Percentiles rank a stretch among this genome's conserved stretches.
These are phyloP conservation scores for Medicago ruthenica DNA, from an alignment of 306 rosid species.

Conservation along the genomic window DNA sequence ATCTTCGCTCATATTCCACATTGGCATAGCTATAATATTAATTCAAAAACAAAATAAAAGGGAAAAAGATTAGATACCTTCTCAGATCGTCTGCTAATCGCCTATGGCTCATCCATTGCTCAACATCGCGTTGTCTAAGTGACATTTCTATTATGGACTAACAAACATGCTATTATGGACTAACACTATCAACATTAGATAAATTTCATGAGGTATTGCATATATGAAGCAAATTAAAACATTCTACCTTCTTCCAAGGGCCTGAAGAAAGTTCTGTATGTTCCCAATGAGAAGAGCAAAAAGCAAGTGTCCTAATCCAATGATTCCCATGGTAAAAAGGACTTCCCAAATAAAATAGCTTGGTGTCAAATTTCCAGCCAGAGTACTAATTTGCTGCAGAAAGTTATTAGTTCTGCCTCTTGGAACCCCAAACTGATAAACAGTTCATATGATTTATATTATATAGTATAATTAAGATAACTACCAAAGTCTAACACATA, in stretches of 20 bases:
- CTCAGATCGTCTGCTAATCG: constrained; percentile 35
- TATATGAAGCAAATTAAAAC: not conserved
- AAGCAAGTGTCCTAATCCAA: constrained; percentile 80
- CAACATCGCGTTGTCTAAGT: constrained; percentile 48
- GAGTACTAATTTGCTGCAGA: constrained; percentile 91
- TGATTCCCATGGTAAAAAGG: constrained; percentile 69
- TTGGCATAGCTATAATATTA: no score
- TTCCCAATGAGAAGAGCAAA: constrained; percentile 90
- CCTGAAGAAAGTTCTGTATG: constrained; percentile 89
- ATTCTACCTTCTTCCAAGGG: constrained; percentile 77
- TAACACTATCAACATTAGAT: not conserved
- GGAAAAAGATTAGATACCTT: constrained; percentile 38
- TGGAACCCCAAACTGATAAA: constrained; percentile 36
- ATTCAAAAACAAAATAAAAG: no score
- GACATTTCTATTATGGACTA: no score
- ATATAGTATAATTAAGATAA: constrained; percentile 18
- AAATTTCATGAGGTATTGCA: constrained; percentile 33
- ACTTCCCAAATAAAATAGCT: constrained; percentile 82
- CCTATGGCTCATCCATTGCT: constrained; percentile 51
- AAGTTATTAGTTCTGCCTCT: constrained; percentile 40
- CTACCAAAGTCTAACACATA: constrained; percentile 50
- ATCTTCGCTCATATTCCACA: no score
- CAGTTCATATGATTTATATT: constrained; percentile 5
- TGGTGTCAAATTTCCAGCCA: constrained; percentile 77
- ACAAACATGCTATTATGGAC: constrained; percentile 1